These are phyloP conservation scores for Mrakia hoshinonis DNA, from an alignment of 768 basidiomycete species.

Conservation along the genomic window DNA sequence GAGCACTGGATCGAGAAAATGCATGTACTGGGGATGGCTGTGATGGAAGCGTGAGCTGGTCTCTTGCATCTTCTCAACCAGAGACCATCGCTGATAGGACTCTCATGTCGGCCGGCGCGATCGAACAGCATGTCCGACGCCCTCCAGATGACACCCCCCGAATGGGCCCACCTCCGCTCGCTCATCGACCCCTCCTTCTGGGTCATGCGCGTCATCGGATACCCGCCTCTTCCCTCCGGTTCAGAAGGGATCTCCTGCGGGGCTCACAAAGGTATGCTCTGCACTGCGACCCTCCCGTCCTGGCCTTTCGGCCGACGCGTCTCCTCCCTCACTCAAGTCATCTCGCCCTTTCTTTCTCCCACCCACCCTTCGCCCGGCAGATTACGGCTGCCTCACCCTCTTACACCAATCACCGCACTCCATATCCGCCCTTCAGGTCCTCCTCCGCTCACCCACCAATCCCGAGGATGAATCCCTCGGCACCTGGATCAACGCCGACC, in stretches of 20 bases:
- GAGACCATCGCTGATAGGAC: background rate
- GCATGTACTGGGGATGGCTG: conserved; percentile 65
- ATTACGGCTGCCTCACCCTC: conserved; percentile 83
- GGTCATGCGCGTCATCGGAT: conserved; percentile 80
- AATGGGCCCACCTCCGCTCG: conserved; percentile 59
- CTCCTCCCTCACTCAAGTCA: too few relatives aligned
- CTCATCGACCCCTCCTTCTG: conserved; percentile 81
- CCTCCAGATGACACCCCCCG: conserved; percentile 59
- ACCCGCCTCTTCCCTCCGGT: conserved; percentile 71
- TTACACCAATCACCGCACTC: conserved; percentile 78
- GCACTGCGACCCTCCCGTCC: background rate
- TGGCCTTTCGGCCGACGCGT: conserved; percentile 8
- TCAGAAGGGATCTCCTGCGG: conserved; percentile 82
- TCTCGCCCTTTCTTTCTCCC: background rate
- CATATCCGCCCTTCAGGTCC: conserved; percentile 71
- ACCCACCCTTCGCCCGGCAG: conserved; percentile 44
- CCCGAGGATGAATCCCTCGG: conserved; percentile 47
- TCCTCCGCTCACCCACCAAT: conserved; percentile 41
- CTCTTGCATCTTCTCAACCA: conserved; percentile 15
- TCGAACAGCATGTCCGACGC: conserved; percentile 65
- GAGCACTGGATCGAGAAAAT: conserved; percentile 75
- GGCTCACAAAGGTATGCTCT: conserved; percentile 61
- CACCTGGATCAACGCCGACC: conserved; percentile 75
- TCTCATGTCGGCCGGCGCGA: background rate
- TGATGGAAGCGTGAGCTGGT: conserved; percentile 73